A percentile compares a stretch with the other conserved stretches of the same genome.
Evolutionary conservation across 805 yeast species (phyloP).

Genomic region (Candida loeiensis): DNA sequence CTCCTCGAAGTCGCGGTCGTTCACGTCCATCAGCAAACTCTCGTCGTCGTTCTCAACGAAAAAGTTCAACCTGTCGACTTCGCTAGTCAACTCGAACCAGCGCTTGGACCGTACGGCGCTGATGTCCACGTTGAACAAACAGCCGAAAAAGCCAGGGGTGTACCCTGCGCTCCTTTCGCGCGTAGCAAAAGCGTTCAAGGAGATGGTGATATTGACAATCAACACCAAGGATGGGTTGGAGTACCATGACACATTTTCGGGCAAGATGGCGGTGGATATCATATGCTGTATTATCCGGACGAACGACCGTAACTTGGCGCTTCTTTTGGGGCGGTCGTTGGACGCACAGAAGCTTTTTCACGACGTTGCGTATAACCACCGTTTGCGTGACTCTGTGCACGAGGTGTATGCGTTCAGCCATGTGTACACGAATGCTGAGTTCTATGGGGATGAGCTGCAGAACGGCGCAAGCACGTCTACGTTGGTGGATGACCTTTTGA

Average conservation of each 20-base stretch:
- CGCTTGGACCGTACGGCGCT: constrained; percentile 25
- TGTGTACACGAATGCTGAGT: constrained; percentile 43
- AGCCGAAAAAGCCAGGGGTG: constrained; percentile 60
- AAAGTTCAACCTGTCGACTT: constrained; percentile 33
- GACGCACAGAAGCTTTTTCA: constrained; percentile 94
- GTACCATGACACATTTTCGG: constrained; percentile 90
- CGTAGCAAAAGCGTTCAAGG: constrained; percentile 77
- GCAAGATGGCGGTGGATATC: constrained; percentile 90
- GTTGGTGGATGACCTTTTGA: constrained; percentile 14
- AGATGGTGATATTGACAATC: constrained; percentile 65
- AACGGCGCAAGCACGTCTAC: constrained; percentile 15
- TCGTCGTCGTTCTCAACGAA: constrained; percentile 40
- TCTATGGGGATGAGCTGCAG: constrained; percentile 33
- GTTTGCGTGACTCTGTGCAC: constrained; percentile 79
- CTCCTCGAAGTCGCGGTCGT: constrained; percentile 39
- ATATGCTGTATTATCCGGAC: constrained; percentile 83
- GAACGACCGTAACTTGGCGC: constrained; percentile 85
- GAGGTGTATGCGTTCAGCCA: constrained; percentile 86
- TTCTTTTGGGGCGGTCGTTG: constrained; percentile 82
- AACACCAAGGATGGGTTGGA: constrained; percentile 87
- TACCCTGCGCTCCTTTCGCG: constrained; percentile 87
- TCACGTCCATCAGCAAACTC: constrained; percentile 38
- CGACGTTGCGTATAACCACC: constrained; percentile 92
- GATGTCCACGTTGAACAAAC: constrained; percentile 5
- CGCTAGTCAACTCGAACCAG: constrained; percentile 20